These are phyloP conservation scores for Calonectria honghensis DNA, from an alignment of 2,329 filamentous ascomycete genomes.

Conservation along the genomic window DNA sequence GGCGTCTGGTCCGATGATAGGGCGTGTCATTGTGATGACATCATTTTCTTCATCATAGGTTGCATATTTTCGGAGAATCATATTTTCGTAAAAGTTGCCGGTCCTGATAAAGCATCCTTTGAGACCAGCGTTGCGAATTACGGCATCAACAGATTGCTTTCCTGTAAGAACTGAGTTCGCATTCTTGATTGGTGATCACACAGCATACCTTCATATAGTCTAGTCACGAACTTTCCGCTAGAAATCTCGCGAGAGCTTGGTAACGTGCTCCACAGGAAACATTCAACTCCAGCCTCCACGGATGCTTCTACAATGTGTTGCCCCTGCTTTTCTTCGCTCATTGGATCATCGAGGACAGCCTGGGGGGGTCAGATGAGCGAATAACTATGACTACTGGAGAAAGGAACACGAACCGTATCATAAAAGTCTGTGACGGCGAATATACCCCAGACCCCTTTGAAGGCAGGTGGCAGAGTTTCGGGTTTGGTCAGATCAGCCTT, in stretches of 20 bases:
- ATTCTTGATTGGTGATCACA: no score
- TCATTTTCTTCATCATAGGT: neutral
- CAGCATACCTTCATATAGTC: neutral
- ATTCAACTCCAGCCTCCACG: neutral
- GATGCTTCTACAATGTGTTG: slow-evolving; percentile 12
- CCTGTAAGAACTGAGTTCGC: neutral
- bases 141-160: slow-evolving; percentile 8
- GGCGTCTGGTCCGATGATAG: slow-evolving; percentile 8
- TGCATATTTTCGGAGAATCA: slow-evolving; percentile 8
- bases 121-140: neutral
- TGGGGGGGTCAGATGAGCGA: neutral
- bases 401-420: neutral
- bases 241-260: slow-evolving; percentile 9
- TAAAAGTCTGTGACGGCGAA: slow-evolving; percentile 15
- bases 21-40: slow-evolving; percentile 19
- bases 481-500: slow-evolving; percentile 6
- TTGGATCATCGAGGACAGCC: slow-evolving; percentile 6
- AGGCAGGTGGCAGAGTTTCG: neutral
- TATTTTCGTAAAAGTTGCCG: slow-evolving; percentile 12
- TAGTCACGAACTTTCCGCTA: neutral
- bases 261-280: slow-evolving; percentile 17
- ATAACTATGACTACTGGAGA: neutral
- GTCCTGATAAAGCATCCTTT: slow-evolving; percentile 18
- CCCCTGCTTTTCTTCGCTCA: slow-evolving; percentile 18
- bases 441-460: slow-evolving; percentile 6